Evolutionary conservation across 2,329 filamentous ascomycete genomes (phyloP), one percentile per base, ranked within the genome.

Genomic region (Dactylellina drechsleri): DNA sequence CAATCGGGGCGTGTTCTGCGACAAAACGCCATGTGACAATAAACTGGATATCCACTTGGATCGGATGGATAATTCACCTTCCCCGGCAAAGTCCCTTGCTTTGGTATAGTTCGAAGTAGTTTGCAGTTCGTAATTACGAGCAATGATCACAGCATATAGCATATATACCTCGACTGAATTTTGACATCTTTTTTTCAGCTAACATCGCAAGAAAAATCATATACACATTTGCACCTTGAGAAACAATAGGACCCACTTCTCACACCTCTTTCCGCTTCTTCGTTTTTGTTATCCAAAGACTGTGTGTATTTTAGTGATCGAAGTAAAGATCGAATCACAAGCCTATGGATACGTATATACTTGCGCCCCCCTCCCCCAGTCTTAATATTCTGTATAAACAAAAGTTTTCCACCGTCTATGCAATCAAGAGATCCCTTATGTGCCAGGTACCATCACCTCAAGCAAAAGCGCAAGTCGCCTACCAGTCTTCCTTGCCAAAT

Each of bases 401-500:
- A 26, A 54, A 15, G 20, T 54, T 54, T 18, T 54, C 8, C 23
- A 40, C 15, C 16, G 4, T 53, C 47, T 20, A 13, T 52, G 6
- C 45, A 2, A 53, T 2, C 61, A 12, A 54, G 28, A 23, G 8
- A 8, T n/a, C 47, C 43, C 2, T 28, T 7, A 7, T 28, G 3
- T 28, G 26, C 26, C 41, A 45, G 2, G n/a, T 45, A 13, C 10
- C n/a, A 45, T 45, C 41, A 45, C 13, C 13, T 28, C 7, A 10
- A 45, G 13, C n/a, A 13, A 45, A 45, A 45, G 41, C 7, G 18
- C 5, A 58, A 16, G 10, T 20, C 54, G 60, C 81, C 82, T 85
- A 92, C 85, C 91, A 98, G 79, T 92, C 93, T 79, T 98, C 95
- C 89, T 98, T 98, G 84, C 95, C 95, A 89, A 92, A 98, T 87